Evolutionary conservation across 805 yeast species (phyloP), one percentile per base, ranked within the genome.

Genomic region (Sporopachydermia quercuum): DNA sequence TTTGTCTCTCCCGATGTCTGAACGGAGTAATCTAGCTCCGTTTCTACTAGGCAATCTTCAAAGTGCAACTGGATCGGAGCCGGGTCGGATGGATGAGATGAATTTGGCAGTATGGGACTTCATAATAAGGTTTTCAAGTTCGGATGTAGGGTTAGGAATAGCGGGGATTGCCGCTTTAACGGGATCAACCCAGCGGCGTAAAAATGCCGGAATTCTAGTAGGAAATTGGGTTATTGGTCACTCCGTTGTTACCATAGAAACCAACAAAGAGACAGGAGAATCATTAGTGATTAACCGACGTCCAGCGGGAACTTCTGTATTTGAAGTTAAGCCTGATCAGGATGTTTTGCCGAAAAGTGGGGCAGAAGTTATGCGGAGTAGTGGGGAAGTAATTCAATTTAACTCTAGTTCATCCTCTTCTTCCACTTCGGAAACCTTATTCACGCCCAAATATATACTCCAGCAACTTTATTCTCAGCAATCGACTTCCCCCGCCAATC

Each of bases 31-130:
- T 30, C 49, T 83, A 30, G 71, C 80, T 1, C 68, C 83, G 2
- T 85, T 73, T 49, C 65, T 85, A n/a, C 30, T 8, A n/a, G 8
- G 13, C n/a, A 8, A n/a, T 8, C n/a, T 23, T 8, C 13, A 8
- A n/a, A n/a, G n/a, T 8, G n/a, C 30, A n/a, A n/a, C 13, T 23
- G 30, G 30, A 8, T 8, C 13, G 8, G 8, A 8, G 30, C n/a
- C n/a, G n/a, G n/a, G n/a, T n/a, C n/a, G n/a, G n/a, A n/a, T n/a
- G n/a, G 71, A 73, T 45, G 74, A 72, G 16, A 74, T 72, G 47
- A 72, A 74, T 13, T 50, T 73, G 43, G 82, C 84, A 1, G 70
- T 70, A 42, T 52, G 79, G 42, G 95, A 85, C 52, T 62, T 84
- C 43, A 66, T 85, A 18, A 58, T 70, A 4, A 62, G 89, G 43